Evolutionary conservation across 129 eudicot species (phyloP), one percentile per base, ranked within the genome.

Genomic region (Sambucus nigra): DNA sequence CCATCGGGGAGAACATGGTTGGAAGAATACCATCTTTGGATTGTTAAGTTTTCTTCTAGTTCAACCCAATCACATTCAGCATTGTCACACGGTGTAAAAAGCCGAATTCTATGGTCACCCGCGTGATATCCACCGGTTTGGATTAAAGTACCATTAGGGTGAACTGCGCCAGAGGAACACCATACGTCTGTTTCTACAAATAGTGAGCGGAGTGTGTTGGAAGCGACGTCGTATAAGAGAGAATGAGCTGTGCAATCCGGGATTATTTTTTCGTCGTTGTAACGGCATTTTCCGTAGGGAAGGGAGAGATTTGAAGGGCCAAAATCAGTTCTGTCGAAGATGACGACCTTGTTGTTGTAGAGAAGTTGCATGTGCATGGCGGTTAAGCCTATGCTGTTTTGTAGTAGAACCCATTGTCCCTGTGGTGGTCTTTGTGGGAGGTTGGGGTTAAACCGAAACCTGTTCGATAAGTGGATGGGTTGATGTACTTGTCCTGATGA

Each of bases 281-380:
- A 18, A 0, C 87, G 58, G 65, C 86, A 76, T 14, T 53, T 53
- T 7, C 70, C 79, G 23, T 51, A 22, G 2, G 94, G 88, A 7
- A 79, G 82, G n/a, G 76, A 59, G 58, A 85, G 80, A 5, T 81
- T 78, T 0, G 97, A 81, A 1, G 69, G 65, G 0, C 97, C 93
- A 47, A 89, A 89, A 12, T 84, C 86, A 6, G 98, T 91, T 0
- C 94, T 88, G 55, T 91, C 98, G 46, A 85, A 85, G 51, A 91
- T 91, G 19, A 91, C 66, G 19, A 91, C 68, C 21, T 74, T 74
- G 83, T 91, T 80, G 68, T 76, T 62, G 76, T 79, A 69, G 13
- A 85, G 78, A 16, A 91, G 95, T 50, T 91, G 95, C 94, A 91
- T 79, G 86, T 91, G 98, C 98, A 91, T 85, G 73, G 95, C 95